Percentiles rank a stretch among this genome's conserved stretches.
These are phyloP conservation scores for Xylariales sp. DNA, from an alignment of 2,329 filamentous ascomycete genomes.

Conservation along the genomic window DNA sequence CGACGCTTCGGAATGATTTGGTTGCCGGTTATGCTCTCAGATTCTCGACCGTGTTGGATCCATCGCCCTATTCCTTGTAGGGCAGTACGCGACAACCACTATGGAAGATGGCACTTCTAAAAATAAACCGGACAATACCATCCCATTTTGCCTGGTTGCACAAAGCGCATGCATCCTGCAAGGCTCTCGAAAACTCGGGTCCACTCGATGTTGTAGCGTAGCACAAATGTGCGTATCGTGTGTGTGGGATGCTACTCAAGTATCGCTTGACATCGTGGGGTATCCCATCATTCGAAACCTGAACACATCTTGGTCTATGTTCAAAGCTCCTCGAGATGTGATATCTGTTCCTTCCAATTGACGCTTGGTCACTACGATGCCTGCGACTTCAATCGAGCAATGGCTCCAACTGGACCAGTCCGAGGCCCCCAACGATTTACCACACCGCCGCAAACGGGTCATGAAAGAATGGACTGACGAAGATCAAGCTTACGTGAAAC, in stretches of 20 bases:
- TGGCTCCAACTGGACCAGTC: slow-evolving; percentile 23
- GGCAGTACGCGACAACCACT: no score
- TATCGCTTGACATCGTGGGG: not conserved
- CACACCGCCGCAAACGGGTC: slow-evolving; percentile 29
- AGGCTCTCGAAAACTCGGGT: slow-evolving; percentile 10
- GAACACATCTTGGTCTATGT: not conserved
- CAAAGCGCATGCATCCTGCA: slow-evolving; percentile 19
- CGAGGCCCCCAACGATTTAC: slow-evolving; percentile 14
- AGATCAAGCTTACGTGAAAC: slow-evolving; percentile 25
- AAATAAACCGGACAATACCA: no score
- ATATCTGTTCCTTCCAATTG: not conserved
- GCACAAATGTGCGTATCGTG: not conserved
- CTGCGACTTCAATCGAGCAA: slow-evolving; percentile 25
- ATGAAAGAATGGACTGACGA: slow-evolving; percentile 19
- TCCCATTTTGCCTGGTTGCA: no score
- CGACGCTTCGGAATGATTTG: no score
- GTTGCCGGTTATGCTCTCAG: no score
- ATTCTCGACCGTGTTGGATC: no score
- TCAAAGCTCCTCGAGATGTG: not conserved
- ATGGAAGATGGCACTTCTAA: no score
- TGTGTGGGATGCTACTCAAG: not conserved
- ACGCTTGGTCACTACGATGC: slow-evolving; percentile 16
- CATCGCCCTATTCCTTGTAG: no score
- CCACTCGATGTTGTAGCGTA: slow-evolving; percentile 7
- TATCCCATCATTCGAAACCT: not conserved